Percentiles rank a stretch among this genome's conserved stretches.
phyloP scores from a whole-genome alignment of 345 rosid genomes.

The Eutrema japonicum region DNA sequence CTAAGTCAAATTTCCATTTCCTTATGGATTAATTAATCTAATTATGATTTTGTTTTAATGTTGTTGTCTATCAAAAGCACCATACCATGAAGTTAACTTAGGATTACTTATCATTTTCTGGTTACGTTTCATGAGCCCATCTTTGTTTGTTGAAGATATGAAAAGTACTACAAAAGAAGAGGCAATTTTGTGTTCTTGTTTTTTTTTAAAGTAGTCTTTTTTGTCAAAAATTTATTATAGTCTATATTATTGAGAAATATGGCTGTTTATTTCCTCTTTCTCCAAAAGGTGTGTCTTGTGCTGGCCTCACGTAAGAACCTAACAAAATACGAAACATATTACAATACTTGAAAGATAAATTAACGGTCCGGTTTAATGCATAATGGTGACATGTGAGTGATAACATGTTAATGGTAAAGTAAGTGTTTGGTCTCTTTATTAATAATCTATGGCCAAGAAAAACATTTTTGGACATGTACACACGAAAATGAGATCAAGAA shows the following conservation, averaged over 20 bases:
- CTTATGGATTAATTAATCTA: constrained; percentile 22
- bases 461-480: constrained; percentile 1
- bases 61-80: constrained; percentile 10
- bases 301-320: constrained; percentile 43
- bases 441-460: neutral
- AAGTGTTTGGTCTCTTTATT: constrained; percentile 26
- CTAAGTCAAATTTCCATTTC: constrained; percentile 39
- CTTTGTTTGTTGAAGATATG: constrained; percentile 40
- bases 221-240: neutral
- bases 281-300: constrained; percentile 37
- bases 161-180: constrained; percentile 38
- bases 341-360: constrained; percentile 18
- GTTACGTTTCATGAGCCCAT: constrained; percentile 37
- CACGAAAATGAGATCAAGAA: constrained; percentile 26
- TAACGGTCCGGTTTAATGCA: constrained; percentile 23
- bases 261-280: constrained; percentile 27
- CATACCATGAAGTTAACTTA: constrained; percentile 26
- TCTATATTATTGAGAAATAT: constrained; percentile 13
- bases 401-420: constrained; percentile 33
- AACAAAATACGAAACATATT: constrained; percentile 32
- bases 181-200: constrained; percentile 31
- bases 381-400: constrained; percentile 34
- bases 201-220: neutral
- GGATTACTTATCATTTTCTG: constrained; percentile 23
- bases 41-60: constrained; percentile 14